Evolutionary conservation across 768 basidiomycete species (phyloP).

Genomic region (Mycena haematopus): DNA sequence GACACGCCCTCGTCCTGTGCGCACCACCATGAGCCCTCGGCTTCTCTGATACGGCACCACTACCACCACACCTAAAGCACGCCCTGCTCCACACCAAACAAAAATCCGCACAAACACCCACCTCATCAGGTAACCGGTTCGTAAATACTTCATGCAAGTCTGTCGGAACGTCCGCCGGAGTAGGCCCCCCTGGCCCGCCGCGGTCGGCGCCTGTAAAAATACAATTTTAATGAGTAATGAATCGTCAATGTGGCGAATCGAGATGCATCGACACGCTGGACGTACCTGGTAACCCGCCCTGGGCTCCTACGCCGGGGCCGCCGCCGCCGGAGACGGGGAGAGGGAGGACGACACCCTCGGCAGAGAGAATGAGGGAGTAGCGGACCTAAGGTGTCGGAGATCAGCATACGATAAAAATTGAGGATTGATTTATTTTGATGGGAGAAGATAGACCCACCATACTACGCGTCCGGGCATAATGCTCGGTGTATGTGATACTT

Average conservation of each 20-base stretch:
- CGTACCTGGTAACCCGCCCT: neutral
- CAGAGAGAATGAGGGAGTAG: conserved; percentile 87
- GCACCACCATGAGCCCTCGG: too few relatives aligned
- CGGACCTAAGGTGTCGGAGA: conserved; percentile 54
- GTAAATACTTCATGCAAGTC: conserved; percentile 97
- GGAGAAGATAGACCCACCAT: conserved; percentile 56
- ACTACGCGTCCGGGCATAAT: conserved; percentile 86
- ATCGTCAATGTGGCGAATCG: neutral
- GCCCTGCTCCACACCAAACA: too few relatives aligned
- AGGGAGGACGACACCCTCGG: conserved; percentile 83
- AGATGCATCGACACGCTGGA: neutral
- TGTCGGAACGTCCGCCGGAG: conserved; percentile 84
- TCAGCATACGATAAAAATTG: too few relatives aligned
- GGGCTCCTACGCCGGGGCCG: conserved; percentile 47
- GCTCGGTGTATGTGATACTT: conserved; percentile 77
- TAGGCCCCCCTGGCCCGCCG: conserved; percentile 65
- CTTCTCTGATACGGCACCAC: too few relatives aligned
- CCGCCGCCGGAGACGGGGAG: conserved; percentile 73
- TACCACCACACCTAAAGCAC: too few relatives aligned
- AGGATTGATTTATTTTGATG: too few relatives aligned
- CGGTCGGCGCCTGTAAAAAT: neutral
- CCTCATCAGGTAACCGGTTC: conserved; percentile 89
- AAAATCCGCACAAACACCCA: conserved; percentile 14
- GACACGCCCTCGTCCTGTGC: too few relatives aligned
- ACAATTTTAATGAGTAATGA: too few relatives aligned